These are phyloP conservation scores for Wallacemonas sp. DNA, from an alignment of 208 protist genomes.

Conservation along the genomic window DNA sequence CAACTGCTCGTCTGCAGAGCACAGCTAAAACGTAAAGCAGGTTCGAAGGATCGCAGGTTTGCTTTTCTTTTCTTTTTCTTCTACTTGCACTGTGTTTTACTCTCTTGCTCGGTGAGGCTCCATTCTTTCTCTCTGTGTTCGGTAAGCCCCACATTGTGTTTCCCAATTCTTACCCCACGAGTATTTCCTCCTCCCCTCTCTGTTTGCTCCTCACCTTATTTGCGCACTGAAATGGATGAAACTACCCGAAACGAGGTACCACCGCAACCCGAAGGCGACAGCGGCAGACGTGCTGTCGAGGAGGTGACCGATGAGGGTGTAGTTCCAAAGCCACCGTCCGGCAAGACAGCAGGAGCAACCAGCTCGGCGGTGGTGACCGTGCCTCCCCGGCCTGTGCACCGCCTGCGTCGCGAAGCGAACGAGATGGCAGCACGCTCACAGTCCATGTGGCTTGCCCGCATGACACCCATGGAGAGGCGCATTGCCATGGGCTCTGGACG, in stretches of 20 bases:
- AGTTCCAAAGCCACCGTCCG: background rate
- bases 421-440: background rate
- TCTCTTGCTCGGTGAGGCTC: no score
- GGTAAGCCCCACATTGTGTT: background rate
- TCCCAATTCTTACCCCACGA: background rate
- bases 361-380: background rate
- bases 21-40: no score
- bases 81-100: background rate
- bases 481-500: constrained; percentile 39
- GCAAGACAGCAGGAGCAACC: background rate
- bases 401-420: background rate
- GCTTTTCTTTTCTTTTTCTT: constrained; percentile 15
- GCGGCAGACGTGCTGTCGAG: no score
- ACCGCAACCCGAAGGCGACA: no score
- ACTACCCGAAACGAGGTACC: no score
- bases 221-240: no score
- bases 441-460: constrained; percentile 14
- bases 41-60: background rate
- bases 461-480: constrained; percentile 34
- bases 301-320: background rate
- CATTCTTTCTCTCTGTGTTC: background rate
- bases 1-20: background rate
- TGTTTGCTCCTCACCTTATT: no score
- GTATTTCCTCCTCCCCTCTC: no score
- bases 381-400: constrained; percentile 1